Evolutionary conservation across 108 stramenopile species (phyloP), one percentile per base, ranked within the genome.

Genomic region (Discostella stelligeroides): DNA sequence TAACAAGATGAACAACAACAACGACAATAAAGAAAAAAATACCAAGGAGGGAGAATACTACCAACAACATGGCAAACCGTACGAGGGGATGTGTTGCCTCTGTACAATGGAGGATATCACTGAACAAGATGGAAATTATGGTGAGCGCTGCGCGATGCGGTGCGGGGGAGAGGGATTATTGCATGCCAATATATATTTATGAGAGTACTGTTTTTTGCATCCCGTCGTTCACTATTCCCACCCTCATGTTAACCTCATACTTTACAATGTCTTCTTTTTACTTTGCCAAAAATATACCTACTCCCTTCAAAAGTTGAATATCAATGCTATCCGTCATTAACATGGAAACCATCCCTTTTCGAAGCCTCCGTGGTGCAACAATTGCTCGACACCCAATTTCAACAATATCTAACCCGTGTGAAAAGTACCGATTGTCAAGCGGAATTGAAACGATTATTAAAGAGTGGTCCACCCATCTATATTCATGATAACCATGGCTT

Each of bases 81-180:
- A 71, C 29, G 85, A 85, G 50, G 91, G 86, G 24, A 80, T 89
- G 79, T 66, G 61, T 49, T 92, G 91, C 51, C 77, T 85, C 1
- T 77, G 75, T 48, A 89, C 88, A 6, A 89, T 89, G 85, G 93
- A 94, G 60, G 90, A 91, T 67, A 94, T 94, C 46, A 88, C 89
- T 0, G 72, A 71, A 27, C 86, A 86, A 79, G 83, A 86, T 72
- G 75, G 76, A 65, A 93, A 93, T 66, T 93, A 93, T 46, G 88
- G 84, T 81, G 72, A 68, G 85, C 69, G 17, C 4, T 18, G 17
- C 6, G 50, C 23, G 6, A 53, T 53, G 23, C 20, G 11, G 51
- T 53, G 1, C 6, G 23, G 15, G 14, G 18, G 25, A 4, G 29
- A 9, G 50, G 40, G 27, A 18, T 7, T 7, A 14, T 43, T 37